phyloP scores from a whole-genome alignment of 768 basidiomycete species.

The Leccinum subgranulosum region DNA sequence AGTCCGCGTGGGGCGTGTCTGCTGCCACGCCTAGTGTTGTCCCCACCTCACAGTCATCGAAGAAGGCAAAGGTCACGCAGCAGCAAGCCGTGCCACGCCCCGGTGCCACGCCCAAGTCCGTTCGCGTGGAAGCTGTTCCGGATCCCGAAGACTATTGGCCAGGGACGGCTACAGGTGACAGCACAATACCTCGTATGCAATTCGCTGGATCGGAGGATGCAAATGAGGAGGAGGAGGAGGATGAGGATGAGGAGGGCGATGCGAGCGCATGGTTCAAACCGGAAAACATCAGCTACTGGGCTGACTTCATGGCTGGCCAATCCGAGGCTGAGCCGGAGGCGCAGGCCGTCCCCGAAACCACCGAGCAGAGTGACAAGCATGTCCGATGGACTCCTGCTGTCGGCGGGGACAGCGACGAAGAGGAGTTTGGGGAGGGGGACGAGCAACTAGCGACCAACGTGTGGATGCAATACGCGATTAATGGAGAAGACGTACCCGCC shows the following conservation, averaged over 20 bases:
- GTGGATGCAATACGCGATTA: slow-evolving; percentile 32
- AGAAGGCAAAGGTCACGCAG: slow-evolving; percentile 16
- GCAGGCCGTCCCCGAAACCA: background rate
- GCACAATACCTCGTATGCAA: slow-evolving; percentile 7
- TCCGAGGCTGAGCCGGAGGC: slow-evolving; percentile 10
- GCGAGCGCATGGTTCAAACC: slow-evolving; percentile 25
- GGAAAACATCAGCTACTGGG: slow-evolving; percentile 27
- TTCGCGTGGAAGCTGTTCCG: slow-evolving; percentile 12
- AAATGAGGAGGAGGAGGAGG: slow-evolving; percentile 17
- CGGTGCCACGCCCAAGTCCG: slow-evolving; percentile 8
- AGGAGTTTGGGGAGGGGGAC: slow-evolving; percentile 17
- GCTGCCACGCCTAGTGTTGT: background rate
- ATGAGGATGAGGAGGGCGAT: slow-evolving; percentile 23
- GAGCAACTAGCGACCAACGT: slow-evolving; percentile 17
- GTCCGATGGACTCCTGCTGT: slow-evolving; percentile 25
- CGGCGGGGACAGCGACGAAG: slow-evolving; percentile 21
- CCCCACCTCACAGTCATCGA: slow-evolving; percentile 7
- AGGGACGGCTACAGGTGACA: background rate
- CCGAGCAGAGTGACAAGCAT: slow-evolving; percentile 18
- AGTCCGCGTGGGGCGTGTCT: slow-evolving; percentile 12
- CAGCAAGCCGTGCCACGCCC: slow-evolving; percentile 10
- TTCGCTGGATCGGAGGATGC: slow-evolving; percentile 3
- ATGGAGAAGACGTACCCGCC: slow-evolving; percentile 21
- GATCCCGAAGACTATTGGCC: slow-evolving; percentile 13
- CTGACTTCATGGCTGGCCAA: slow-evolving; percentile 22